Evolutionary conservation across 441 rosid genomes (phyloP), one percentile per base, ranked within the genome.

Genomic region (Sinapis alba): DNA sequence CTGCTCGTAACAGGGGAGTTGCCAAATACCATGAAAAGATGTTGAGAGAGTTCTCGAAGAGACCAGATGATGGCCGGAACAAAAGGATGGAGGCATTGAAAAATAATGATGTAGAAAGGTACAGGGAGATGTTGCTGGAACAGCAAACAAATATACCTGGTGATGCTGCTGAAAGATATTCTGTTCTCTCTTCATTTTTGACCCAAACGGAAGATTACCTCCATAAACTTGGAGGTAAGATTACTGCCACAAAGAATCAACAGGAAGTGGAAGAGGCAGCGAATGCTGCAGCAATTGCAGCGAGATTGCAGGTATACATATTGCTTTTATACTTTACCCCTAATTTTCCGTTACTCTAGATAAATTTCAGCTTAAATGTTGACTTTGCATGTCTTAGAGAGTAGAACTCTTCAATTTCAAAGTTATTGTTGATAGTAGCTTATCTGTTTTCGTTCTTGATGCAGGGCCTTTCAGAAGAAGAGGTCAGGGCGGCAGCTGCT

Each of bases 201-300:
- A 83, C 91, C 34, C 99, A 97, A 85, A 97, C 99, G 23, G 99
- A 94, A 87, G 99, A 94, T 59, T 94, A 97, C 86, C 98, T 94
- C 69, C 89, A 92, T 80, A 94, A 88, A 81, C 84, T 94, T 77
- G 99, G 99, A 63, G 83, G 91, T 80, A 94, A 96, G 82, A 96
- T 96, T 82, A 91, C 98, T 45, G 89, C 97, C 26, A 88, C 98
- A 68, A 96, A 96, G 87, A 96, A 82, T 83, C 96, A 92, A 68
- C 99, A 96, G 82, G 99, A 96, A 88, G 98, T 94, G 77, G 98
- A 89, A 82, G 99, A 97, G 88, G 99, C 99, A 73, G 97, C 97
- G 73, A 97, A 89, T 89, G 86, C 91, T 58, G 98, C 99, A 28
- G 97, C 97, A 7, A 83, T 87, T 28, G 99, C 99, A 73, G 99